phyloP scores from a whole-genome alignment of 2,329 filamentous ascomycete species.

The Aspergillus ruber region DNA sequence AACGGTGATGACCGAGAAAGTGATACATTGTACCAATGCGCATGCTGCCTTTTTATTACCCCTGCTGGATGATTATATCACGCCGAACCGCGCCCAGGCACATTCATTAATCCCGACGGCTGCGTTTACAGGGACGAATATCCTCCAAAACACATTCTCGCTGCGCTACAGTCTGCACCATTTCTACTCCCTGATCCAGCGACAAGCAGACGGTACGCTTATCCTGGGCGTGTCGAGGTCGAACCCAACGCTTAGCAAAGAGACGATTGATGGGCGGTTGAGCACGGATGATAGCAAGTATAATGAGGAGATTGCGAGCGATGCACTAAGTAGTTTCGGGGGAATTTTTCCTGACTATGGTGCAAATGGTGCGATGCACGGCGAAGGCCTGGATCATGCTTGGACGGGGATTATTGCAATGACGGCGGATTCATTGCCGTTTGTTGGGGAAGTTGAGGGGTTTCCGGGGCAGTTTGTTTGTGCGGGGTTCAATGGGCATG shows the following conservation, averaged over 20 bases:
- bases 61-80: slow-evolving; percentile 24
- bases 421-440: slow-evolving; percentile 43
- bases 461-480: slow-evolving; percentile 44
- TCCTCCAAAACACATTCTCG: slow-evolving; percentile 38
- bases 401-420: slow-evolving; percentile 46
- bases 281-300: slow-evolving; percentile 36
- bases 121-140: slow-evolving; percentile 28
- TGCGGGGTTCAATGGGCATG: slow-evolving; percentile 47
- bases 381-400: slow-evolving; percentile 41
- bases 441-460: slow-evolving; percentile 38
- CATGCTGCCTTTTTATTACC: slow-evolving; percentile 16
- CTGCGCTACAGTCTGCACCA: slow-evolving; percentile 42
- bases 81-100: slow-evolving; percentile 41
- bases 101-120: slow-evolving; percentile 39
- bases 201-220: slow-evolving; percentile 37
- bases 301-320: slow-evolving; percentile 35
- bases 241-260: slow-evolving; percentile 33
- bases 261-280: slow-evolving; percentile 22
- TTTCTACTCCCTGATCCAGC: slow-evolving; percentile 47
- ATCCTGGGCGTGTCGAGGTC: slow-evolving; percentile 40
- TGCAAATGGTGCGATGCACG: slow-evolving; percentile 20
- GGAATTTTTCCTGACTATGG: slow-evolving; percentile 26
- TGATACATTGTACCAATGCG: slow-evolving; percentile 21
- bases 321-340: slow-evolving; percentile 31
- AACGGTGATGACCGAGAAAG: slow-evolving; percentile 9